A percentile compares a stretch with the other conserved stretches of the same genome.
phyloP scores from a whole-genome alignment of 2,329 filamentous ascomycete species.

The Clonostachys rhizophaga region DNA sequence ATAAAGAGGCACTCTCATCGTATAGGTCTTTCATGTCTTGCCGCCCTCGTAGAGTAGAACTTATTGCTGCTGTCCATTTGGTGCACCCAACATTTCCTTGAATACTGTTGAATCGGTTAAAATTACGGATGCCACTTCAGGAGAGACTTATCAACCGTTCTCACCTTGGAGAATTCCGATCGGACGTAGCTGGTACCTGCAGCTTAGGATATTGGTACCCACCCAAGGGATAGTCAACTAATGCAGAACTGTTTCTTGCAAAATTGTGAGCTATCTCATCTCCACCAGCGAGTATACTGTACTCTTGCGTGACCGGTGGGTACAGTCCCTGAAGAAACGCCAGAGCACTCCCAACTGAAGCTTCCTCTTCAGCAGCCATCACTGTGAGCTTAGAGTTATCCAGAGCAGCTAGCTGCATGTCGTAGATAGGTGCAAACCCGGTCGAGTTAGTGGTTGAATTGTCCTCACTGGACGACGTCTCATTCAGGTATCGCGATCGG shows the following conservation, averaged over 20 bases:
- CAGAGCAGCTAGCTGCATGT: slow-evolving; percentile 35
- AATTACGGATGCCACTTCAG: slow-evolving; percentile 1
- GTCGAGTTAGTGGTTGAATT: neutral
- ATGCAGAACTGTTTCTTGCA: slow-evolving; percentile 26
- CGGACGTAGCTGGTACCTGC: slow-evolving; percentile 39
- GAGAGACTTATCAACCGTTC: slow-evolving; percentile 8
- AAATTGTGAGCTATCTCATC: slow-evolving; percentile 35
- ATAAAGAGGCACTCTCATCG: slow-evolving; percentile 28
- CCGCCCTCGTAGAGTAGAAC: slow-evolving; percentile 14
- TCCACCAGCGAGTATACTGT: slow-evolving; percentile 18
- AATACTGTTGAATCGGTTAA: slow-evolving; percentile 16
- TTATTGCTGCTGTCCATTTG: slow-evolving; percentile 24
- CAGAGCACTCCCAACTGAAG: slow-evolving; percentile 61
- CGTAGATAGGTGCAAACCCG: slow-evolving; percentile 27
- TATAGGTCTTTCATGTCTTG: slow-evolving; percentile 13
- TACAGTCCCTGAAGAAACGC: slow-evolving; percentile 85
- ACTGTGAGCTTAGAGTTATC: slow-evolving; percentile 42
- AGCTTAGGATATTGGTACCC: slow-evolving; percentile 81
- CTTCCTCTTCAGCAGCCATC: slow-evolving; percentile 32
- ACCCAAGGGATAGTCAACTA: slow-evolving; percentile 60
- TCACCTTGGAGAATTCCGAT: slow-evolving; percentile 41
- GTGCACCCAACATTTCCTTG: slow-evolving; percentile 31
- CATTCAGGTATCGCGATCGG: slow-evolving; percentile 40
- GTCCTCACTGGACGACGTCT: neutral
- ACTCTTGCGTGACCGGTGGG: slow-evolving; percentile 53